phyloP scores from a whole-genome alignment of 2,329 filamentous ascomycete species.

The Aspergillus proliferans region DNA sequence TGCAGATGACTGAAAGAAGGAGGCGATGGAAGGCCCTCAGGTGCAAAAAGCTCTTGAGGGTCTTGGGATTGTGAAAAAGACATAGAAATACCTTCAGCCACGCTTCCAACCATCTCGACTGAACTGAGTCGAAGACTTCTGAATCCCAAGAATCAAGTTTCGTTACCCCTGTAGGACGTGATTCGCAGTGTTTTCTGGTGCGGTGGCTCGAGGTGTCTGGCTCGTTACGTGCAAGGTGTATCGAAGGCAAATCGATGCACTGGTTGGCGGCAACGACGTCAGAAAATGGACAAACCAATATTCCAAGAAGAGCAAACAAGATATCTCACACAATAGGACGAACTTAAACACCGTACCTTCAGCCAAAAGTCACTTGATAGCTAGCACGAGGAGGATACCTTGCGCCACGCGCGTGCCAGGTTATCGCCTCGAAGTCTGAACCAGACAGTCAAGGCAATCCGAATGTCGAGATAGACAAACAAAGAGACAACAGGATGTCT shows the following conservation, averaged over 20 bases:
- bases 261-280: background rate
- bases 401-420: too few species aligned
- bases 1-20: constrained; percentile 17
- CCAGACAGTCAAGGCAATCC: too few species aligned
- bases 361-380: too few species aligned
- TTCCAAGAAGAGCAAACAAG: too few species aligned
- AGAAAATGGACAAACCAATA: too few species aligned
- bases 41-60: constrained; percentile 11
- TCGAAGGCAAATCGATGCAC: background rate
- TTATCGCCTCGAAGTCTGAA: too few species aligned
- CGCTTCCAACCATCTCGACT: constrained; percentile 17
- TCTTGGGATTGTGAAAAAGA: constrained; percentile 10
- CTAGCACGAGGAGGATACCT: too few species aligned
- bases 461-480: too few species aligned
- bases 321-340: too few species aligned
- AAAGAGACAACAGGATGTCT: too few species aligned
- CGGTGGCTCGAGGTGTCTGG: background rate
- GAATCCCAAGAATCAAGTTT: background rate
- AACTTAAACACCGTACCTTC: too few species aligned
- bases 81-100: constrained; percentile 37
- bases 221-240: background rate
- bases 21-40: constrained; percentile 17
- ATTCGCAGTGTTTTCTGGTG: background rate
- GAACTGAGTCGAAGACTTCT: background rate
- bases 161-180: background rate